Evolutionary conservation across 225 moss, liverwort and hornwort species (phyloP), one percentile per base, ranked within the genome.

Genomic region (Rhytidiadelphus loreus): DNA sequence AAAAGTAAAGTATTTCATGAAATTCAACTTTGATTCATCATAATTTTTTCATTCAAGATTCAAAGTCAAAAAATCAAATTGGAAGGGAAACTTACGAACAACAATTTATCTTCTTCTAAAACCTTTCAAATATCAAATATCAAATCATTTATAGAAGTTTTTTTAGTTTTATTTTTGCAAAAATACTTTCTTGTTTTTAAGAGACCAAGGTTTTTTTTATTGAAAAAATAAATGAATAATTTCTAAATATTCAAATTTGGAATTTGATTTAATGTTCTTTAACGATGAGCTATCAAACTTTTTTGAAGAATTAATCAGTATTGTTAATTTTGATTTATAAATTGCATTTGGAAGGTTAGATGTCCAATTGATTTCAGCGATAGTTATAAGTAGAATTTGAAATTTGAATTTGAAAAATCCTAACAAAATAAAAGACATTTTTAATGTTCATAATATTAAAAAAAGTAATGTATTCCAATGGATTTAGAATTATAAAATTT

Each of bases 311-410:
- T 58, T 1, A 12, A 39, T 18, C 0, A 3, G 2, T 41, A 8
- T 28, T 80, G 29, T 17, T 52, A 28, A 26, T 58, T 39, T 26
- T 25, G 7, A n/a, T 15, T 37, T 57, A 7, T 28, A 33, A 13
- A 57, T 18, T 57, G 2, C 4, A 25, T 39, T 3, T n/a, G 1
- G 0, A 26, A 56, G 7, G 11, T 17, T 57, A 39, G 11, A 16
- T 22, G 39, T 57, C 5, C 8, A 57, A 57, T 28, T 8, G 5
- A 58, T 28, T 41, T 39, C 12, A 58, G 5, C 11, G 39, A n/a
- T 57, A 56, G 1, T 11, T 33, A 8, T 21, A 32, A 33, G 33
- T 48, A 13, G 33, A 50, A 5, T 21, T 50, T 8, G 3, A 48
- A 30, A 30, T 18, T 32, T 4, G 0, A 7, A 74, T 48, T 8